Evolutionary conservation across 768 basidiomycete genomes (phyloP).

Genomic region (Lactifluus volemus): DNA sequence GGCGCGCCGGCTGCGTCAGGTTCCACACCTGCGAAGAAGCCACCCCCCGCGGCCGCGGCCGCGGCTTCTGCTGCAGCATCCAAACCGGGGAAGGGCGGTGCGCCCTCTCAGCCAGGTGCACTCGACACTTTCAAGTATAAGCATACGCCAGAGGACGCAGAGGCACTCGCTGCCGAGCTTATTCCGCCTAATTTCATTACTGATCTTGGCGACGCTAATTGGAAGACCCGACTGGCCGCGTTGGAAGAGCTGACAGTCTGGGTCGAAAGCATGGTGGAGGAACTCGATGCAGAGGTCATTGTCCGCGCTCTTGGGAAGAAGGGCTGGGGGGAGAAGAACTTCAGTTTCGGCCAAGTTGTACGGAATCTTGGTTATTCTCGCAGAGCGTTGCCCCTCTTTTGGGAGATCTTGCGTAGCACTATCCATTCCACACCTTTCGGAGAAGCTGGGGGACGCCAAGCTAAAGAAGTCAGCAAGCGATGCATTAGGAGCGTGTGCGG

Average conservation of each 20-base stretch:
- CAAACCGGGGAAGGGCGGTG: constrained; percentile 40
- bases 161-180: constrained; percentile 59
- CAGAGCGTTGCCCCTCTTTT: constrained; percentile 75
- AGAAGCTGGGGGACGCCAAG: constrained; percentile 95
- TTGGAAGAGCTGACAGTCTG: constrained; percentile 80
- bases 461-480: constrained; percentile 96
- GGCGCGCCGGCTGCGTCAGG: constrained; percentile 24
- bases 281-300: constrained; percentile 80
- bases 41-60: constrained; percentile 27
- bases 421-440: constrained; percentile 70
- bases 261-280: constrained; percentile 59
- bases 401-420: constrained; percentile 79
- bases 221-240: constrained; percentile 86
- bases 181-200: constrained; percentile 65
- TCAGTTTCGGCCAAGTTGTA: constrained; percentile 89
- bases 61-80: constrained; percentile 22
- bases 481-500: constrained; percentile 70
- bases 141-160: constrained; percentile 88
- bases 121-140: constrained; percentile 88
- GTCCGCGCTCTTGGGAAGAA: constrained; percentile 84
- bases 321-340: constrained; percentile 98
- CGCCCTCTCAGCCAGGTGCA: constrained; percentile 40
- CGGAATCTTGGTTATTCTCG: constrained; percentile 60
- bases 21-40: constrained; percentile 36
- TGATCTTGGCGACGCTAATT: constrained; percentile 79